These are phyloP conservation scores for Termitomyces sp. DNA, from an alignment of 768 basidiomycete species.

Conservation along the genomic window DNA sequence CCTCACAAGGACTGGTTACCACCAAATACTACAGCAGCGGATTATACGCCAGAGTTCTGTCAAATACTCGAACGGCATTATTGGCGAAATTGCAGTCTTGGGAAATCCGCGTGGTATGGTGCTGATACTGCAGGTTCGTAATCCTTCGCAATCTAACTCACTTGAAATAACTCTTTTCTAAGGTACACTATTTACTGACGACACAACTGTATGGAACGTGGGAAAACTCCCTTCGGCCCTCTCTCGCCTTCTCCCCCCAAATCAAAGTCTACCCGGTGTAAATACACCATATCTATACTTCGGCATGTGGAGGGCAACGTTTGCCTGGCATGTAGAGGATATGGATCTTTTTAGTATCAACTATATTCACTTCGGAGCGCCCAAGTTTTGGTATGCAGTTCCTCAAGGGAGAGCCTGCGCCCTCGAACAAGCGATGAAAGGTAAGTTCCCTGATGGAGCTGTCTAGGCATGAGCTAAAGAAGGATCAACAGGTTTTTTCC, in stretches of 20 bases:
- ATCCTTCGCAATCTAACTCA: neutral
- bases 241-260: slow-evolving; percentile 66
- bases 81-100: slow-evolving; percentile 88
- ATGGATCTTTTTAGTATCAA: slow-evolving; percentile 99
- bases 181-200: slow-evolving; percentile 70
- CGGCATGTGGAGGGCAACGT: slow-evolving; percentile 99
- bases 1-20: slow-evolving; percentile 79
- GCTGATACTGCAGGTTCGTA: slow-evolving; percentile 85
- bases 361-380: slow-evolving; percentile 97
- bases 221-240: slow-evolving; percentile 83
- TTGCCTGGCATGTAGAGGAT: slow-evolving; percentile 99
- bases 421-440: slow-evolving; percentile 87
- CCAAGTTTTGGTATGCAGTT: slow-evolving; percentile 95
- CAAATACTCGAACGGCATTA: slow-evolving; percentile 81
- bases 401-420: slow-evolving; percentile 79
- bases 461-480: slow-evolving; percentile 1
- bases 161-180: neutral
- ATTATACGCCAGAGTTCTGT: slow-evolving; percentile 89
- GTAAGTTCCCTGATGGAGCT: slow-evolving; percentile 31
- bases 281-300: slow-evolving; percentile 98
- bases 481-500: slow-evolving; percentile 69
- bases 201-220: slow-evolving; percentile 90
- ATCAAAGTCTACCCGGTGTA: slow-evolving; percentile 82
- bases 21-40: slow-evolving; percentile 55
- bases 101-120: slow-evolving; percentile 95